Conservation (phyloP, 495 filamentous ascomycete genomes). For the Penicillium riverlandense region DNA sequence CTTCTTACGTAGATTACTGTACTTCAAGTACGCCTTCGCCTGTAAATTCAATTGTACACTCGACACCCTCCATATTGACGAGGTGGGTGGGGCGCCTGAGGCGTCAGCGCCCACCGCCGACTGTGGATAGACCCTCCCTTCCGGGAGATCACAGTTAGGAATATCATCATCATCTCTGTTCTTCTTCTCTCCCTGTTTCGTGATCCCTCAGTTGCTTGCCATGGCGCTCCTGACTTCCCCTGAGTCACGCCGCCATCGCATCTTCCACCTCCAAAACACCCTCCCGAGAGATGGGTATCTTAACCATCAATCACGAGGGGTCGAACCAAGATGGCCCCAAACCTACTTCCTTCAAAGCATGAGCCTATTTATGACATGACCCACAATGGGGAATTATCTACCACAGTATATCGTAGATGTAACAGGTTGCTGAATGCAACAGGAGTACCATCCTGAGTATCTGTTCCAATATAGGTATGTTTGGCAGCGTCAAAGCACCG, state of each 20-base stretch:
- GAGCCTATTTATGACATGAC: neutral
- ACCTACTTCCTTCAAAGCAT: neutral
- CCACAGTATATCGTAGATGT: slow-evolving; percentile 2
- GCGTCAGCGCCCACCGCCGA: too few species aligned
- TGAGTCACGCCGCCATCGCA: too few species aligned
- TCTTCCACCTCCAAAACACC: neutral
- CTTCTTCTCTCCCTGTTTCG: too few species aligned
- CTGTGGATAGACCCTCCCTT: too few species aligned
- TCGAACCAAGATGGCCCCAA: neutral
- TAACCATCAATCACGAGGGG: neutral
- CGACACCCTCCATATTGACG: neutral
- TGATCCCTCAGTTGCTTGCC: too few species aligned
- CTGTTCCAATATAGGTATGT: slow-evolving; percentile 20
- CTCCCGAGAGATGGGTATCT: neutral
- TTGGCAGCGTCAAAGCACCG: slow-evolving; percentile 19
- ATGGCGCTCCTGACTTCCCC: too few species aligned
- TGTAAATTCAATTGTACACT: neutral
- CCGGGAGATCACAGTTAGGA: too few species aligned
- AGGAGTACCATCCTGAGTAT: slow-evolving; percentile 16
- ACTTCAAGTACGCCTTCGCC: neutral
- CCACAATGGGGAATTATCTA: neutral
- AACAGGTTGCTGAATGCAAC: slow-evolving; percentile 11
- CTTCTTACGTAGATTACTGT: neutral
- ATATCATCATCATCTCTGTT: too few species aligned
- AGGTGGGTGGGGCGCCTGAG: too few species aligned